phyloP scores from a whole-genome alignment of 345 rosid species.

The Euphorbia tirucalli region DNA sequence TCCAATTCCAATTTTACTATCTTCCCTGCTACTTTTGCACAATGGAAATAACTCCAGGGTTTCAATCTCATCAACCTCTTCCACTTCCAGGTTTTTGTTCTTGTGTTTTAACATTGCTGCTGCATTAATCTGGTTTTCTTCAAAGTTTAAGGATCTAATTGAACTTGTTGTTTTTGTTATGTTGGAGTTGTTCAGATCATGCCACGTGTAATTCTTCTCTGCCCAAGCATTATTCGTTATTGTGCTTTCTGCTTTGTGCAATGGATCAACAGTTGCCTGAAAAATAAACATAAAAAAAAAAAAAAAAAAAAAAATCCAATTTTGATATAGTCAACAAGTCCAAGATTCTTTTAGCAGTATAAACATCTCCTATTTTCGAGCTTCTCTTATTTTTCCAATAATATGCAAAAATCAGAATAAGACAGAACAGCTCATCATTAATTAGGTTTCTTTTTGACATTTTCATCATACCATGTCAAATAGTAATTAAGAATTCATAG shows the following conservation, averaged over 20 bases:
- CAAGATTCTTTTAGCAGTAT: slow-evolving; percentile 9
- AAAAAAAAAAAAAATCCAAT: background rate
- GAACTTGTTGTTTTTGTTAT: slow-evolving; percentile 11
- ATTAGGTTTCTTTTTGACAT: slow-evolving; percentile 22
- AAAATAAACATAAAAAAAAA: no score
- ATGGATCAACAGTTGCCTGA: slow-evolving; percentile 27
- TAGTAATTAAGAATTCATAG: no score
- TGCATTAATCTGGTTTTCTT: background rate
- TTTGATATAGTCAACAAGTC: background rate
- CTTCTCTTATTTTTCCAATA: slow-evolving; percentile 30
- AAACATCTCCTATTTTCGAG: slow-evolving; percentile 31
- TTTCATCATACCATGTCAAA: no score
- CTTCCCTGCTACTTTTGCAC: slow-evolving; percentile 6
- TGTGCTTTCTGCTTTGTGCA: slow-evolving; percentile 25
- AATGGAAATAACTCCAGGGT: slow-evolving; percentile 64
- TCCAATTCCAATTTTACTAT: background rate
- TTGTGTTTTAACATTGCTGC: background rate
- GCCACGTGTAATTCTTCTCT: slow-evolving; percentile 25
- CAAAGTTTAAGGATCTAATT: slow-evolving; percentile 4
- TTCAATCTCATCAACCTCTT: slow-evolving; percentile 33
- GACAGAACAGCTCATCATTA: slow-evolving; percentile 5
- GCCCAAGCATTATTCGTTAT: slow-evolving; percentile 27
- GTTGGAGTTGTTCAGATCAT: slow-evolving; percentile 19
- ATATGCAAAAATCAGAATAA: slow-evolving; percentile 22
- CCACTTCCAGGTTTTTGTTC: slow-evolving; percentile 9